These are phyloP conservation scores for Globisporangium perplexum DNA, from an alignment of 352 stramenopile species.

Conservation along the genomic window DNA sequence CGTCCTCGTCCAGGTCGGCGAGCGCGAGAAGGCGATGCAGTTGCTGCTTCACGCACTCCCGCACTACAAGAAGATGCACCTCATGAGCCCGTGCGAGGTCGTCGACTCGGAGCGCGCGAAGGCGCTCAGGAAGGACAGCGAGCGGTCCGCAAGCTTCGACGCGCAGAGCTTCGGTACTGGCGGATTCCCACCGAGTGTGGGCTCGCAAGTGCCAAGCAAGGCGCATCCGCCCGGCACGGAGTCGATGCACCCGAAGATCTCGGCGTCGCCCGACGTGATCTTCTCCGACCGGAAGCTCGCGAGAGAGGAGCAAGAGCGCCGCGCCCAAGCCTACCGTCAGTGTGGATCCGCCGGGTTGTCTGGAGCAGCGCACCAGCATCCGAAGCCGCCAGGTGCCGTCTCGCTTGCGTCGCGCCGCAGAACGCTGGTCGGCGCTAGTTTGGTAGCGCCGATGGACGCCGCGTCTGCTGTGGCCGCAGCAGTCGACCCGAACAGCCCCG, in stretches of 20 bases:
- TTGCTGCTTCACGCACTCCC: slow-evolving; percentile 27
- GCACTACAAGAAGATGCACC: slow-evolving; percentile 25
- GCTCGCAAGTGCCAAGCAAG: no score
- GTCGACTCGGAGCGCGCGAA: slow-evolving; percentile 20
- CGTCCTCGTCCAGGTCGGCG: slow-evolving; percentile 16
- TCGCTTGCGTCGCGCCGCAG: neutral
- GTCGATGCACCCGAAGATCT: slow-evolving; percentile 1
- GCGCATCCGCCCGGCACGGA: neutral
- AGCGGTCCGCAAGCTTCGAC: slow-evolving; percentile 6
- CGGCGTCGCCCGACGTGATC: slow-evolving; percentile 1
- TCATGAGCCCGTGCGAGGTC: slow-evolving; percentile 20
- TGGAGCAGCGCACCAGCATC: neutral
- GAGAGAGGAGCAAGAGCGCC: slow-evolving; percentile 11
- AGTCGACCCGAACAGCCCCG: neutral
- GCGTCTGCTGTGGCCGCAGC: neutral
- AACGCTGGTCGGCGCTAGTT: slow-evolving; percentile 1
- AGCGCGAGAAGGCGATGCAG: slow-evolving; percentile 15
- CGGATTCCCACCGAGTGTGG: neutral
- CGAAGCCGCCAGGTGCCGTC: neutral
- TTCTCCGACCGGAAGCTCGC: slow-evolving; percentile 9
- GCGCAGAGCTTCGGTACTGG: slow-evolving; percentile 6
- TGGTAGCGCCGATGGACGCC: neutral
- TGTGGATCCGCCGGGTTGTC: neutral
- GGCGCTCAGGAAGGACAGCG: slow-evolving; percentile 6
- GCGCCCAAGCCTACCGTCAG: slow-evolving; percentile 4